Conservation (phyloP, 495 filamentous ascomycete species). For the Aspergillus asperescens region DNA sequence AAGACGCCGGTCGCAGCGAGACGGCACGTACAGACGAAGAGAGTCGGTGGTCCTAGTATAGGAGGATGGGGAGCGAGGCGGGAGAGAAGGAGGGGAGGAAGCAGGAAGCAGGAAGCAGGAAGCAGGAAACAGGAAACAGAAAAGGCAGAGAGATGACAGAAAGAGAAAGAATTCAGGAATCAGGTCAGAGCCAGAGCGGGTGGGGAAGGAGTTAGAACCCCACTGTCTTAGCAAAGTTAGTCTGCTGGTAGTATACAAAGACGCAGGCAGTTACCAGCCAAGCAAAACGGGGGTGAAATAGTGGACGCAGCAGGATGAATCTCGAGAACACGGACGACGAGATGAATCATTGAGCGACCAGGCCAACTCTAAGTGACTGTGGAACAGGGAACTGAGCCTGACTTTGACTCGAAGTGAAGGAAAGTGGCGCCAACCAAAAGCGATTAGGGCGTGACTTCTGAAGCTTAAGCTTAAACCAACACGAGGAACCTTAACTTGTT, state of each 20-base stretch:
- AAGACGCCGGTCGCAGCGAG: neutral
- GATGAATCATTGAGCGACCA: neutral
- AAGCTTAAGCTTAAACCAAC: conserved; percentile 53
- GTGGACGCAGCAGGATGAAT: too few relatives aligned
- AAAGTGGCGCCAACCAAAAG: conserved; percentile 12
- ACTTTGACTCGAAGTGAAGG: too few relatives aligned
- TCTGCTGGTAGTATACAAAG: neutral
- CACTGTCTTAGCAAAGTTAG: conserved; percentile 10
- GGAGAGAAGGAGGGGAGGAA: neutral
- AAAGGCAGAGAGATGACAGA: conserved; percentile 3
- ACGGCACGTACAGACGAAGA: too few relatives aligned
- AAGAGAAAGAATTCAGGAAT: neutral
- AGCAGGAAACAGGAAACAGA: neutral
- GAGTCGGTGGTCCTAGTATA: too few relatives aligned
- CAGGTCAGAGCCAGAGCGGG: conserved; percentile 7
- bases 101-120: conserved; percentile 1
- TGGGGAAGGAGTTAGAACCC: conserved; percentile 13
- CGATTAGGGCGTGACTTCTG: conserved; percentile 39
- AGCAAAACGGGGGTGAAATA: neutral
- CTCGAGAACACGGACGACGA: too few relatives aligned
- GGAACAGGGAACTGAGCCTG: too few relatives aligned
- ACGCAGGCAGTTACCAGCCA: neutral
- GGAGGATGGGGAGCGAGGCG: neutral
- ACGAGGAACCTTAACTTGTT: conserved; percentile 43
- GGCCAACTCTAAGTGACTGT: too few relatives aligned